Evolutionary conservation across 495 filamentous ascomycete species (phyloP).

Genomic region (Tuber umbilicatum): DNA sequence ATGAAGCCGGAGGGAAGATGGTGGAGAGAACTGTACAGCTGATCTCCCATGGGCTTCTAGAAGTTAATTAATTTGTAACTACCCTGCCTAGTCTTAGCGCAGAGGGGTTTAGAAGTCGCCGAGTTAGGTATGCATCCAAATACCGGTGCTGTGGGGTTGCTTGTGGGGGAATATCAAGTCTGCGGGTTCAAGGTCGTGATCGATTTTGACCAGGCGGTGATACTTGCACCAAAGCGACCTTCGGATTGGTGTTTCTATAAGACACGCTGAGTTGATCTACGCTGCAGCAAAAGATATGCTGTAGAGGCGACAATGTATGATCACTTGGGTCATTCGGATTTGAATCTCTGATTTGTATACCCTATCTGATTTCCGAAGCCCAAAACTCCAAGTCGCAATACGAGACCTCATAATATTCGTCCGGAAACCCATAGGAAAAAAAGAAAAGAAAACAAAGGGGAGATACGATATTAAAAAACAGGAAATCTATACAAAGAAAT

Average conservation of each 20-base stretch:
- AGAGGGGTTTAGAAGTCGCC: not conserved
- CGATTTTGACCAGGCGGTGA: not conserved
- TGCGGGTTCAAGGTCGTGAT: not conserved
- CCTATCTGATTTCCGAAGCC: not conserved
- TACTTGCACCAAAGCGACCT: not conserved
- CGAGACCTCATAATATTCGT: not conserved
- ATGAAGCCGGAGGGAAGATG: not conserved
- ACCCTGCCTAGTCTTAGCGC: not conserved
- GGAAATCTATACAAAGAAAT: not conserved
- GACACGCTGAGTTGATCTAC: not conserved
- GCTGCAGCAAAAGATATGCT: not conserved
- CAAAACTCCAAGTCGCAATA: not conserved
- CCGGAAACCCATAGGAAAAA: not conserved
- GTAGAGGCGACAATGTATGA: not conserved
- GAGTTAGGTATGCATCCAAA: not conserved
- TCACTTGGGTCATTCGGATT: not conserved
- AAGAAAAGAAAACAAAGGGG: not conserved
- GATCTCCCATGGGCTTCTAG: not conserved
- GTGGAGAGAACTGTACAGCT: not conserved
- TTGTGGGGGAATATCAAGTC: not conserved
- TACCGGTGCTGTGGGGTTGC: not conserved
- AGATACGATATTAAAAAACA: not conserved
- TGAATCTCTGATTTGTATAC: not conserved
- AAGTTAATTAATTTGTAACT: not conserved
- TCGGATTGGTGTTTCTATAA: not conserved